Base-by-base conservation (phyloP, 371 early-diverging fungal species). In the Dinochytrium kinnereticum region DNA sequence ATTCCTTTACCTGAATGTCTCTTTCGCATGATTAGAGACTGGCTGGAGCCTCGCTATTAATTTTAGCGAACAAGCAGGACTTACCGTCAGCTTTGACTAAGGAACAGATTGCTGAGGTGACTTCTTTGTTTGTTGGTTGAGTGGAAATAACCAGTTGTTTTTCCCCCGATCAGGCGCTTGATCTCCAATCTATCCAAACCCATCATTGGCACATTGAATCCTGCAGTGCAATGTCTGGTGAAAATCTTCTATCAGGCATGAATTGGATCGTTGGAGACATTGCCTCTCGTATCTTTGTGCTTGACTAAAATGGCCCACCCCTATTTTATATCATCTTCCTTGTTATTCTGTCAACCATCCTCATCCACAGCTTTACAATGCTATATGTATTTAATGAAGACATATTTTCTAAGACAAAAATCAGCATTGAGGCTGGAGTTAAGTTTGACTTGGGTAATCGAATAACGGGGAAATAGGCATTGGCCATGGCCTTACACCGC, bases 61-160 rank as follows among this genome's bases (percentile, higher is more conserved):
- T 98, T 2, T 91, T 96, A 81, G 98, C 97, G 26, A 97, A 98
- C 79, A 97, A 99, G 82, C 97, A 97, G 81, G 99, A 99, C 82
- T 83, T 98, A 21, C 87, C 91, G 0, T 92, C 95, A 3, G 95
- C 97, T 0, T 75, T 95, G 59, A 79, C 86, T 1, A 86, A 85
- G 33, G 82, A 88, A 40, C 91, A 96, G 61, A 90, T 97, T n/a
- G 84, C 86, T 21, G 80, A 91, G 76, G 89, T 91, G 78, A 2
- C 36, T 44, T 76, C 30, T 30, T 3, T 17, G 17, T 10, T 64
- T 64, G 28, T 64, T 19, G 36, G 24, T 36, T 57, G 24, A 24
- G 57, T 33, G 53, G 15, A 69, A 38, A 28, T 36, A 1, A 37
- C 28, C 61, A 34, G 19, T 53, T 40, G 34, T 0, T 61, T 37